Base-by-base conservation (phyloP, 805 yeast genomes). In the Debaryomyces maramus region DNA sequence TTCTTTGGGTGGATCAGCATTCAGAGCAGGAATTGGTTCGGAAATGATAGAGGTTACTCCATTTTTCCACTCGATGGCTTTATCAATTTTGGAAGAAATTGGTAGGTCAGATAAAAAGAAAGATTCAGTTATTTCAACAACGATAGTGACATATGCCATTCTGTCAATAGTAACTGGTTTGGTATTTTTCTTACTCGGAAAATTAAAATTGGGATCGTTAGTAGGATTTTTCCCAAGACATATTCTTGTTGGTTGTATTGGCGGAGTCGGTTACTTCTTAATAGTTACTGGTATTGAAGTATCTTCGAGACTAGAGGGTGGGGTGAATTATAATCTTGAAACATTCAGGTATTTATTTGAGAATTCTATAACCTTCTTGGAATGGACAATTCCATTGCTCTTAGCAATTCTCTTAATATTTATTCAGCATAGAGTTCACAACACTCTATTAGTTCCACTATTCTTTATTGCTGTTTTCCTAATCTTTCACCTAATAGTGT, bases 31-130 rank as follows among this genome's bases (percentile, higher is more conserved):
- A n/a, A 81, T 91, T 32, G 99, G 99, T 1, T 86, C 96, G 3
- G 98, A 93, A 65, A 93, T 93, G 99, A 93, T 93, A 49, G 99
- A 93, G 61, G 88, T 93, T n/a, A 95, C 97, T 2, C 99, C 99
- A 2, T 93, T 93, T 60, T 91, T 91, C 70, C 99, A 93, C 56
- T 76, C 95, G 2, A 90, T 93, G 96, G 97, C 97, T 1, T 69
- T 77, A 19, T 69, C 83, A 10, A 82, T 93, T 35, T 69, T 83
- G 59, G 57, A 63, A 2, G 69, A 73, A 16, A 70, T 87, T 52
- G 83, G 83, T 6, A 73, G 64, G 8, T 68, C 66, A 3, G 60
- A 67, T 17, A 61, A 60, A n/a, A 61, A 66, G 20, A 53, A 69
- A 27, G 75, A 73, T 8, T 80, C 75, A 9, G 75, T 88, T 4